Base-by-base conservation (phyloP, 176 grass and related monocot genomes). In the Oryza rufipogon region DNA sequence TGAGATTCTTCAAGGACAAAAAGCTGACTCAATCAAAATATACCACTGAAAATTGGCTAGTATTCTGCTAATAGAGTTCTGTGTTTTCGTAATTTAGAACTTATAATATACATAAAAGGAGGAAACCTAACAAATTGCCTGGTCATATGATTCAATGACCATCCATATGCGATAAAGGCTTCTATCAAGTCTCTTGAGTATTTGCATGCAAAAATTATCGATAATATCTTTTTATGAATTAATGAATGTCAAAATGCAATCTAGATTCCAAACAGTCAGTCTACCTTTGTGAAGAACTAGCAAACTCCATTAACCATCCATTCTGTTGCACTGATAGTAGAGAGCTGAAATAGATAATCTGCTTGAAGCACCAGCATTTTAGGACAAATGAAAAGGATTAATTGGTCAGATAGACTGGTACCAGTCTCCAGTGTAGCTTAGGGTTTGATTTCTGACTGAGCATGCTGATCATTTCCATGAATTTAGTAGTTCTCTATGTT, bases 1-100 rank as follows among this genome's bases (percentile, higher is more conserved):
- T 68, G 45, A 70, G 63, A 75, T 71, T 85, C 20, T 70, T 89
- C 36, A 7, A 64, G 12, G n/a, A 10, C 4, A 76, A 64, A 63
- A 67, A 25, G 7, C 1, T 60, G 4, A 70, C 15, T 64, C 36
- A 11, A 56, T 80, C 48, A 74, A 67, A 52, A 71, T 83, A 77
- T 48, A 70, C 33, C 33, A 9, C 9, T 61, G 56, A 63, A 64
- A 51, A 77, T 82, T 11, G 13, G 48, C 9, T 61, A 69, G 19
- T 56, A 76, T 63, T 63, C 25, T 63, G 7, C 0, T 76, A 26
- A 8, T 46, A 63, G 52, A 66, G 54, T 77, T 60, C 39, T 42
- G 34, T 61, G 13, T 11, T 10, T 3, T 5, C 17, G 15, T 61
- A 32, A 19, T 56, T 61, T 42, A 64, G 32, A 14, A 60, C 33